These are phyloP conservation scores for Dendrocalamus sinicus DNA, from an alignment of 176 grass and related monocot genomes.

Conservation along the genomic window DNA sequence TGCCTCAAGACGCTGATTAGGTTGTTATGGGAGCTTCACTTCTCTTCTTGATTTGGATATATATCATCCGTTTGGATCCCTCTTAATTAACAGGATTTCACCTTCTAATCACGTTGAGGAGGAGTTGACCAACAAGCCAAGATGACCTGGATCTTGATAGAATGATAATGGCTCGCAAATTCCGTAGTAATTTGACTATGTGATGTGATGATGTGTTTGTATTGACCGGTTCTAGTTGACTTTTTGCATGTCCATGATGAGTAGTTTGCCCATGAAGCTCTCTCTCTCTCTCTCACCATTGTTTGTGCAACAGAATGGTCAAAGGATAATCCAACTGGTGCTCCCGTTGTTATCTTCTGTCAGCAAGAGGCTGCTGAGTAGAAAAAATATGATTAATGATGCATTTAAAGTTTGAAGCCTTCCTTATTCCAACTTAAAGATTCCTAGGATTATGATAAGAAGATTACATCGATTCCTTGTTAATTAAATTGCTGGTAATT, in stretches of 20 bases:
- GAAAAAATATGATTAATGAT: not conserved
- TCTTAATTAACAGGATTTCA: constrained; percentile 1
- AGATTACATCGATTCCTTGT: not conserved
- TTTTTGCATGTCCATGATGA: constrained; percentile 2
- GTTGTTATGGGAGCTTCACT: not conserved
- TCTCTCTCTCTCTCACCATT: no score
- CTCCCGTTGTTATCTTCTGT: not conserved
- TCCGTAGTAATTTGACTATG: not conserved
- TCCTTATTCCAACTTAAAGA: not conserved
- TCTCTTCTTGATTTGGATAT: not conserved
- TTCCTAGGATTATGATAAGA: not conserved
- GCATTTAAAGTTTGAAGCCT: not conserved
- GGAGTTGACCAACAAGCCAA: constrained; percentile 40
- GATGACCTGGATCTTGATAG: constrained; percentile 34
- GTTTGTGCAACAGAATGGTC: not conserved
- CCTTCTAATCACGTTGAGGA: not conserved
- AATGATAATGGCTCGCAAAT: not conserved
- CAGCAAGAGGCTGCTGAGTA: not conserved
- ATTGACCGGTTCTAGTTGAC: constrained; percentile 38
- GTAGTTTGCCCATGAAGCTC: not conserved
- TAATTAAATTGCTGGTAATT: not conserved
- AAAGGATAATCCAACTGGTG: not conserved
- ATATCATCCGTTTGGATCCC: not conserved
- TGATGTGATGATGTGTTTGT: not conserved
- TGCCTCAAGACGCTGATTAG: not conserved